A percentile compares a stretch with the other conserved stretches of the same genome.
These are phyloP conservation scores for Avena atlantica DNA, from an alignment of 176 grass and related monocot species.

Conservation along the genomic window DNA sequence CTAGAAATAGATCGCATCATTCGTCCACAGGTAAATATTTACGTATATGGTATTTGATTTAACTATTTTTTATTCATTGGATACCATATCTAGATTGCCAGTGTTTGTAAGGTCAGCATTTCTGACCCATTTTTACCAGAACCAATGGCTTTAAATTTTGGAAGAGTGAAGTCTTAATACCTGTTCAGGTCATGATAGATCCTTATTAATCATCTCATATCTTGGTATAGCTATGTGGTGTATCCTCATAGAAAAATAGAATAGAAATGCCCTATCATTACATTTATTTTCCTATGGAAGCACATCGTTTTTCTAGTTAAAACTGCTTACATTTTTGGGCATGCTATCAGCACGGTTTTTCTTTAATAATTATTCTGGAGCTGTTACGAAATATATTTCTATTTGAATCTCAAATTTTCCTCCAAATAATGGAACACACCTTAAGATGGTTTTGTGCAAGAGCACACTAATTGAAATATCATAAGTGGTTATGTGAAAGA, in stretches of 20 bases:
- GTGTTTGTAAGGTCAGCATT: conserved; percentile 19
- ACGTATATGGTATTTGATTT: conserved; percentile 34
- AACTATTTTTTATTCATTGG: neutral
- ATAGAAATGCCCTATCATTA: neutral
- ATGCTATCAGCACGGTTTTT: neutral
- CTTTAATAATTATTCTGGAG: neutral
- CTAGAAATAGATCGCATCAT: conserved; percentile 92
- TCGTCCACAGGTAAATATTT: conserved; percentile 68
- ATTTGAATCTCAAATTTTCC: neutral
- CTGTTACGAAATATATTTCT: neutral
- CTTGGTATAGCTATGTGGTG: neutral
- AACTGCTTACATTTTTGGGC: neutral
- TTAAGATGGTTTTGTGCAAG: conserved; percentile 21
- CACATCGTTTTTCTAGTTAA: neutral
- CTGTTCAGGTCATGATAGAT: conserved; percentile 7
- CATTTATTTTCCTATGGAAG: conserved; percentile 15
- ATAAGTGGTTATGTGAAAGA: conserved; percentile 2
- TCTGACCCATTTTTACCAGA: neutral
- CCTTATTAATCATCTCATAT: conserved; percentile 24
- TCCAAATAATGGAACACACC: conserved; percentile 2
- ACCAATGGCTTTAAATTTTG: neutral
- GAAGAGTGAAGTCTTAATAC: neutral
- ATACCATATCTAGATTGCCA: neutral
- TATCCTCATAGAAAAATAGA: neutral
- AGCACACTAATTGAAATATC: neutral